Base-by-base conservation (phyloP, 208 protist species). In the Leptomonas pyrrhocoris region DNA sequence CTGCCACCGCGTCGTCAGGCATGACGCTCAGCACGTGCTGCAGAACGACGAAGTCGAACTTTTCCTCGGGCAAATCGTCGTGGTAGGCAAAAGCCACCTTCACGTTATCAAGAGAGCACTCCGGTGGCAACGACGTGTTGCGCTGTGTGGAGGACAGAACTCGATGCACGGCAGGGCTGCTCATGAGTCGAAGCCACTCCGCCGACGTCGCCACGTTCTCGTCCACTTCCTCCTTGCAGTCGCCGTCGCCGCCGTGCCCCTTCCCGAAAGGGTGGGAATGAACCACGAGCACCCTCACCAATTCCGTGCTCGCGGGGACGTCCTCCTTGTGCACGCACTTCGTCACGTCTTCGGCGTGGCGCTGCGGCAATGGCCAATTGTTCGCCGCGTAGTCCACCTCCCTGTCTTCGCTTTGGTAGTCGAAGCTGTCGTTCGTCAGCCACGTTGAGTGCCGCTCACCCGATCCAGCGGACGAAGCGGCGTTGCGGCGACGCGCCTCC, bases 351-450 rank as follows among this genome's bases (percentile, higher is more conserved):
- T 56, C 54, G 21, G 84, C 84, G 70, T 96, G 70, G 15, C 67
- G 61, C 51, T 73, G 73, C 19, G 93, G 93, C 19, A 49, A 28
- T 40, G 69, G 49, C 77, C 87, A 88, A 0, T 71, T 77, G 40
- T 88, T 46, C 13, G 48, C 48, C 19, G 49, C 72, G 70, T 91
- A 97, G 50, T 95, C 78, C n/a, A 96, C 73, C 21, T 34, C 58
- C 16, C 51, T 55, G 61, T 96, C 81, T 61, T 97, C 90, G 7
- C 74, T 80, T 57, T 97, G 93, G 76, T 96, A 97, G 63, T 97
- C 93, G 80, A 95, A 97, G 28, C 62, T 27, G 67, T 96, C 93
- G 66, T 95, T 94, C 6, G 68, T 50, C 25, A 94, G 75, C 91
- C 90, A 97, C 21, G 81, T 74, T 1, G 56, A 7, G 12, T 59